These are phyloP conservation scores for Citrus reticulata DNA, from an alignment of 345 rosid genomes.

Conservation along the genomic window DNA sequence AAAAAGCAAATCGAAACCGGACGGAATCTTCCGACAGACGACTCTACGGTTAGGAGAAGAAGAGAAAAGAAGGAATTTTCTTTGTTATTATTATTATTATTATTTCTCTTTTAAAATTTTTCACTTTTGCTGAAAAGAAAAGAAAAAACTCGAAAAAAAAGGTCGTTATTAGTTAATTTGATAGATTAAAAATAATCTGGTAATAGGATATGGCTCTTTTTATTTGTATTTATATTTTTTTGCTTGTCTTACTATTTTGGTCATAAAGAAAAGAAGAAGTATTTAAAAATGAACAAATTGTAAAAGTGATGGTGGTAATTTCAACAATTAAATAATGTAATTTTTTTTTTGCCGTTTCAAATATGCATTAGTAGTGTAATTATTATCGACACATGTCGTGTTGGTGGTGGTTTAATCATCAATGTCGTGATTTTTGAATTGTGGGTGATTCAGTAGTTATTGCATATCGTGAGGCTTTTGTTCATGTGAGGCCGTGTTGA, in stretches of 20 bases:
- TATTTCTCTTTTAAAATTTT: not conserved
- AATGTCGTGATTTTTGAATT: not conserved
- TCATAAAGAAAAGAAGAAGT: not conserved
- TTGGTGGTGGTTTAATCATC: not conserved
- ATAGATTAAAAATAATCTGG: not conserved
- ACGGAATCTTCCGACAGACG: slow-evolving; percentile 45
- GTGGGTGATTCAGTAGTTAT: not conserved
- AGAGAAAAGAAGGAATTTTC: slow-evolving; percentile 23
- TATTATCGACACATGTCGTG: not conserved
- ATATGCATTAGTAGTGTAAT: too few species aligned
- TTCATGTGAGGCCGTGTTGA: not conserved
- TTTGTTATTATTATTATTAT: slow-evolving; percentile 15
- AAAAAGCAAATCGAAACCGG: slow-evolving; percentile 31
- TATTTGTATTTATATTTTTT: not conserved
- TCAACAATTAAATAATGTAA: not conserved
- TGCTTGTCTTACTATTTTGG: not conserved
- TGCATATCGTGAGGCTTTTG: not conserved
- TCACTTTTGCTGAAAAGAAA: slow-evolving; percentile 13
- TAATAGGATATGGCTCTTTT: not conserved
- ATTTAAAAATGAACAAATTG: not conserved
- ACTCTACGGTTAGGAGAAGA: slow-evolving; percentile 35
- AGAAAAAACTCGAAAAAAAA: not conserved
- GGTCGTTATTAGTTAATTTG: slow-evolving; percentile 17
- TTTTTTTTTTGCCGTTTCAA: not conserved
- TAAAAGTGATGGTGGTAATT: not conserved